phyloP scores from a whole-genome alignment of 305 asterid species.

The Solanum hybrid region DNA sequence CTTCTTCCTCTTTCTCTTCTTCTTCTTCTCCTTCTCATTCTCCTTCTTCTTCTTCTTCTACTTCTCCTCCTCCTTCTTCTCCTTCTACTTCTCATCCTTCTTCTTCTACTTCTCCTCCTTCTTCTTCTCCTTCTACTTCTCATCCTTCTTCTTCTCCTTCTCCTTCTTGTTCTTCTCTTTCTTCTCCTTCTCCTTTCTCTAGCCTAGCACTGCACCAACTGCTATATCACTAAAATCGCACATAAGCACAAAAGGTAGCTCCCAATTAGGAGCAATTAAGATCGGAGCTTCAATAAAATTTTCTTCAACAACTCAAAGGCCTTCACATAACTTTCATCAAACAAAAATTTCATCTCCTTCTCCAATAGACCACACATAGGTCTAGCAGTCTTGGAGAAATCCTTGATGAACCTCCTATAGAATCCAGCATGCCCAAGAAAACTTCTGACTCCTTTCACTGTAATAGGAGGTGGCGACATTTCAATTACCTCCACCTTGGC shows the following conservation, averaged over 20 bases:
- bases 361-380: not conserved
- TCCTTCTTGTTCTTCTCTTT: too few relatives aligned
- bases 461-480: not conserved
- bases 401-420: not conserved
- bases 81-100: too few relatives aligned
- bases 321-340: not conserved
- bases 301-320: not conserved
- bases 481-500: not conserved
- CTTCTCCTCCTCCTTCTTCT: too few relatives aligned
- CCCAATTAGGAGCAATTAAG: not conserved
- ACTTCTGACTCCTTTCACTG: not conserved
- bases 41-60: too few relatives aligned
- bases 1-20: too few relatives aligned
- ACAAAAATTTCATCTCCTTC: not conserved
- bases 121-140: too few relatives aligned
- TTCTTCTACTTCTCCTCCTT: too few relatives aligned
- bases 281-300: too few relatives aligned
- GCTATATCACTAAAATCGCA: not conserved
- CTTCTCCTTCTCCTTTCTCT: not conserved
- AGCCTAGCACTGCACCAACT: not conserved
- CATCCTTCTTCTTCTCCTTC: too few relatives aligned
- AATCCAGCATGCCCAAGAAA: not conserved
- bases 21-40: too few relatives aligned
- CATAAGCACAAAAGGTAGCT: not conserved
- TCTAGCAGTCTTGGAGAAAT: not conserved